Evolutionary conservation across 2,329 filamentous ascomycete genomes (phyloP).

Genomic region (Bipolaris zeicola): DNA sequence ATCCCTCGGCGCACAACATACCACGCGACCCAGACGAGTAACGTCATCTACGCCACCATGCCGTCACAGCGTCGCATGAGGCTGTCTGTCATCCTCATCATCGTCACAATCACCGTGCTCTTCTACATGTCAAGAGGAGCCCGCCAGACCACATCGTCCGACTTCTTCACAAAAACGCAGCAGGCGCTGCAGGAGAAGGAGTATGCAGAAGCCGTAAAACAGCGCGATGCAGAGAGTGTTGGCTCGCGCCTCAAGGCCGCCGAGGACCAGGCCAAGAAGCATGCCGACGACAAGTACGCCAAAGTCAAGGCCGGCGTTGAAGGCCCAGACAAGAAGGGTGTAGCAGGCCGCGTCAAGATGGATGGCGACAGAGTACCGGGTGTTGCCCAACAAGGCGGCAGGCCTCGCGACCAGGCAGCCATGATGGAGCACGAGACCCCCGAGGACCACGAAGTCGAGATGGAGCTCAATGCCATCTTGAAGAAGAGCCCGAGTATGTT

Average conservation of each 20-base stretch:
- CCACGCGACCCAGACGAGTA: conserved; percentile 14
- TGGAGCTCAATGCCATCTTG: conserved; percentile 76
- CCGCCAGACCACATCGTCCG: conserved; percentile 57
- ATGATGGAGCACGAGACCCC: conserved; percentile 57
- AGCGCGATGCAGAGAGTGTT: conserved; percentile 61
- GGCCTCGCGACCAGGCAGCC: conserved; percentile 46
- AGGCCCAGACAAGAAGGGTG: conserved; percentile 53
- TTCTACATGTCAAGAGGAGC: conserved; percentile 74
- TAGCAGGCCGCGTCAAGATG: conserved; percentile 62
- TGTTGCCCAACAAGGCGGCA: conserved; percentile 54
- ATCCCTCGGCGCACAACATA: neutral
- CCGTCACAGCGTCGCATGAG: conserved; percentile 66
- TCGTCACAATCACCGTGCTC: conserved; percentile 69
- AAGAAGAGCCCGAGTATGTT: conserved; percentile 78
- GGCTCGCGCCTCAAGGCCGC: conserved; percentile 69
- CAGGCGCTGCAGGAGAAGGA: conserved; percentile 53
- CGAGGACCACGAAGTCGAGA: conserved; percentile 68
- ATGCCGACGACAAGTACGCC: conserved; percentile 69
- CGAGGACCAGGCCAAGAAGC: conserved; percentile 70
- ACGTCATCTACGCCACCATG: conserved; percentile 29
- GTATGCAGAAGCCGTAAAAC: conserved; percentile 46
- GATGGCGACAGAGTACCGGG: conserved; percentile 46
- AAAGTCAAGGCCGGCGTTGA: conserved; percentile 49
- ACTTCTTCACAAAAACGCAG: conserved; percentile 66
- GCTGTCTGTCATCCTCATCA: conserved; percentile 66